Base-by-base conservation (phyloP, 2,329 filamentous ascomycete genomes). In the Fusarium marasasianum region DNA sequence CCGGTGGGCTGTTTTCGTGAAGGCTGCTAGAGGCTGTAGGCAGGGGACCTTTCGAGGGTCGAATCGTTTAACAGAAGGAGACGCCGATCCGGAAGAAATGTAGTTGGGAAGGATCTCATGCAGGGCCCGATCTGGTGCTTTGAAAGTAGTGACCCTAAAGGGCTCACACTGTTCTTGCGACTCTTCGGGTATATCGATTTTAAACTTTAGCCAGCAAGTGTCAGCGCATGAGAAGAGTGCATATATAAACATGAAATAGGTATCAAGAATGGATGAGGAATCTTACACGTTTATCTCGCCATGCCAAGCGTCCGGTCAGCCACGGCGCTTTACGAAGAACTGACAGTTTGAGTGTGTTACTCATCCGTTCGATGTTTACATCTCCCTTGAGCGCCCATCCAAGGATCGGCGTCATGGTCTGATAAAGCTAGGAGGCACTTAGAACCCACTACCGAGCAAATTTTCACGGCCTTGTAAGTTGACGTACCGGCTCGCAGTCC, bases 41-140 rank as follows among this genome's bases (percentile, higher is more conserved):
- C 45, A 48, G 26, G 20, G 9, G 6, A 31, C 20, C 9, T 31
- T 48, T 1, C 14, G 26, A 31, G 45, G 45, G 7, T 48, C 6
- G 14, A 48, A 48, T n/a, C 26, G 45, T 15, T 31, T 48, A 1
- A 48, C 14, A 22, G 26, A 48, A 48, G 45, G 45, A 3, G 26
- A 22, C 10, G 4, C 4, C 4, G 26, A 31, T 31, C 20, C 14
- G 2, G 0, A 0, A 17, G 45, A 4, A 17, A 31, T 6, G 7
- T 48, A 48, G 9, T 22, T 48, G 0, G 45, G 45, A 17, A 48
- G 45, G 8, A 48, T n/a, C 0, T 48, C 26, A 12, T 48, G 26
- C 6, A 48, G 9, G 3, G 26, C 9, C 8, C 20, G 45, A 6
- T 31, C 26, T 31, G 45, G 20, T 12, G 45, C 20, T 2, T 22